Evolutionary conservation across 2,329 filamentous ascomycete species (phyloP).

Genomic region (Chrysoporthe cubensis): DNA sequence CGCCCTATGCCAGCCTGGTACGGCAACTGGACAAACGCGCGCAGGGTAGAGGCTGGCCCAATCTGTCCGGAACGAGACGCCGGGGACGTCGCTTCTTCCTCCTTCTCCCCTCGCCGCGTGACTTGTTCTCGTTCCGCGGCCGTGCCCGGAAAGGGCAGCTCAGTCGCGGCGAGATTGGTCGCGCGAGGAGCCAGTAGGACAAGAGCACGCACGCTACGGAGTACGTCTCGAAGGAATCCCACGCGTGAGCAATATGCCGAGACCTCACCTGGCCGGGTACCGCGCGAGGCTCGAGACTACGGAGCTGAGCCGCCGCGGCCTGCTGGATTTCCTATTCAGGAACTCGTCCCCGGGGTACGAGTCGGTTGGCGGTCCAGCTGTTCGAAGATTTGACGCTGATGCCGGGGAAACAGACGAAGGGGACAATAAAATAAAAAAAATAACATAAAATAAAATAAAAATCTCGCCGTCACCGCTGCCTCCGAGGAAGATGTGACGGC

Average conservation of each 20-base stretch:
- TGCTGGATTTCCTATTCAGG: slow-evolving; percentile 27
- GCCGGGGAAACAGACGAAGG: not conserved
- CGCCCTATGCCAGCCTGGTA: not conserved
- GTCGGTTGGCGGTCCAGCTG: not conserved
- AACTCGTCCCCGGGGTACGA: not conserved
- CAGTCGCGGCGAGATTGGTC: slow-evolving; percentile 7
- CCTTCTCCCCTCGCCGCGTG: not conserved
- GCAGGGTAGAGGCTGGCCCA: not conserved
- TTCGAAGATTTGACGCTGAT: not conserved
- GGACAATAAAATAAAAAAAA: no score
- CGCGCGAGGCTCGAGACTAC: slow-evolving; percentile 19
- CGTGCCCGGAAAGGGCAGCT: slow-evolving; percentile 18
- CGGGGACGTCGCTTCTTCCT: not conserved
- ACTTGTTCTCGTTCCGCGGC: slow-evolving; percentile 8
- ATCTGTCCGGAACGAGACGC: not conserved
- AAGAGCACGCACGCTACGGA: slow-evolving; percentile 13
- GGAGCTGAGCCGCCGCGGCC: slow-evolving; percentile 26
- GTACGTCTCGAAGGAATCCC: slow-evolving; percentile 1
- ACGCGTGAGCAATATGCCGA: slow-evolving; percentile 22
- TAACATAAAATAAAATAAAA: no score
- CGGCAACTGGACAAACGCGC: no score
- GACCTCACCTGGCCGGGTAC: not conserved
- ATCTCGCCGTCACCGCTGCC: no score
- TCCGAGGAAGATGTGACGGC: no score
- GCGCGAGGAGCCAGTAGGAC: slow-evolving; percentile 3